A percentile compares a stretch with the other conserved stretches of the same genome.
Conservation (phyloP, 257 asterid species). For the Verbena officinalis region DNA sequence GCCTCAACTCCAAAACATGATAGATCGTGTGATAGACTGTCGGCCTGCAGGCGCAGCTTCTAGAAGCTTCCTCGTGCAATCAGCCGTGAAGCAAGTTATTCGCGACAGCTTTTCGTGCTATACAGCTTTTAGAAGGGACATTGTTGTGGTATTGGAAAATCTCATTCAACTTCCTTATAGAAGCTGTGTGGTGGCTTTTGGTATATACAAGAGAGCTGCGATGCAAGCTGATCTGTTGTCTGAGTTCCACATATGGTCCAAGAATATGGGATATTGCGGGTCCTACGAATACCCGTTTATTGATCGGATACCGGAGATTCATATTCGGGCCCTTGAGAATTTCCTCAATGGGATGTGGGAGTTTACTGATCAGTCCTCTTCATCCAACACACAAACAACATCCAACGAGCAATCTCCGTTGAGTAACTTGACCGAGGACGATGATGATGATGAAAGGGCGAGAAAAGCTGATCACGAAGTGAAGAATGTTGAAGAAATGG, state of each 20-base stretch:
- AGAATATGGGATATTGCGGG: conserved; percentile 54
- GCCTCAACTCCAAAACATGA: conserved; percentile 63
- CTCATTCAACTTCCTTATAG: conserved; percentile 53
- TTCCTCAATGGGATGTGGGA: conserved; percentile 71
- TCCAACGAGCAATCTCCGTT: conserved; percentile 32
- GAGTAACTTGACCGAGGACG: conserved; percentile 5
- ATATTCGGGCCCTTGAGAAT: conserved; percentile 56
- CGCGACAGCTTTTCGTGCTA: conserved; percentile 58
- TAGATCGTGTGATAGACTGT: conserved; percentile 61
- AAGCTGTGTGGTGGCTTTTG: conserved; percentile 49
- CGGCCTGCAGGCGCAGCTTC: conserved; percentile 52
- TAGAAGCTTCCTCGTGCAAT: conserved; percentile 46
- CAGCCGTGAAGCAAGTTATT: conserved; percentile 53
- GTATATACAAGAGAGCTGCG: conserved; percentile 62
- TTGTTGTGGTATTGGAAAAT: conserved; percentile 50
- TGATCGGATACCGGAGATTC: conserved; percentile 55
- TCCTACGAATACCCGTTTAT: conserved; percentile 55
- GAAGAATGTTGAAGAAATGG: conserved; percentile 33
- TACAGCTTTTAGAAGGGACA: conserved; percentile 42
- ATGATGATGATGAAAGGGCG: conserved; percentile 21
- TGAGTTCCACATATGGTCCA: conserved; percentile 54
- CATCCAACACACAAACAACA: conserved; percentile 25
- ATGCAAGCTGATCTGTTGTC: conserved; percentile 49
- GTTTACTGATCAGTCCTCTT: conserved; percentile 50
- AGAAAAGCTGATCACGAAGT: conserved; percentile 8